Evolutionary conservation across 1,139 yeast species (phyloP).

Genomic region (Citeromyces siamensis): DNA sequence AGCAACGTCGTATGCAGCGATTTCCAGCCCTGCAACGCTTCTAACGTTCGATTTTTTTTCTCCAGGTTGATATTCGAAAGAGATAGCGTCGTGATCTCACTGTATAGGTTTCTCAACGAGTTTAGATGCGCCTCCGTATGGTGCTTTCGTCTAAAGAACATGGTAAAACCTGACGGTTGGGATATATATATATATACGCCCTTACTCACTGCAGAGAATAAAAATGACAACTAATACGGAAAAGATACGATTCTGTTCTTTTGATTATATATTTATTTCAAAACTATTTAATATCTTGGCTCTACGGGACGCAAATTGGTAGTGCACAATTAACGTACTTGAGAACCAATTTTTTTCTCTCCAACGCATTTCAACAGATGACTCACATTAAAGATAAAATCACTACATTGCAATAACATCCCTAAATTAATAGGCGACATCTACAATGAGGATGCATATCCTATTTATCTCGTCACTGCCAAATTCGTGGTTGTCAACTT

Average conservation of each 20-base stretch:
- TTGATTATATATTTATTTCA: background rate
- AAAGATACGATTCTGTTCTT: background rate
- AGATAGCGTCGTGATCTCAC: constrained; percentile 46
- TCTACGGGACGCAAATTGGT: constrained; percentile 45
- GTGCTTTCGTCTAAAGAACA: constrained; percentile 36
- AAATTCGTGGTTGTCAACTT: constrained; percentile 12
- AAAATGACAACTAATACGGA: background rate
- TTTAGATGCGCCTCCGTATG: constrained; percentile 40
- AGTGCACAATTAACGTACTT: constrained; percentile 27
- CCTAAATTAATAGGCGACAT: constrained; percentile 44
- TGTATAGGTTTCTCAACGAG: constrained; percentile 47
- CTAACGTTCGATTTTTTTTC: constrained; percentile 36
- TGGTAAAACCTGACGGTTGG: constrained; percentile 6
- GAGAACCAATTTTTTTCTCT: constrained; percentile 35
- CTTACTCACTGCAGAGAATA: background rate
- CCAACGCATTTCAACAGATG: constrained; percentile 29
- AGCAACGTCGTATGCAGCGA: constrained; percentile 48
- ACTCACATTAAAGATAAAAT: constrained; percentile 18
- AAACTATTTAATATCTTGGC: constrained; percentile 27
- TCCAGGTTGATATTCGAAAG: constrained; percentile 45
- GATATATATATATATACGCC: too few relatives aligned
- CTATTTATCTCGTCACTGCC: constrained; percentile 10
- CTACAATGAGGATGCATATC: constrained; percentile 7
- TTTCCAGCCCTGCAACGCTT: constrained; percentile 64
- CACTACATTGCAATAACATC: constrained; percentile 12